These are phyloP conservation scores for Saccharum spontaneum DNA, from an alignment of 176 grass and related monocot genomes.

Conservation along the genomic window DNA sequence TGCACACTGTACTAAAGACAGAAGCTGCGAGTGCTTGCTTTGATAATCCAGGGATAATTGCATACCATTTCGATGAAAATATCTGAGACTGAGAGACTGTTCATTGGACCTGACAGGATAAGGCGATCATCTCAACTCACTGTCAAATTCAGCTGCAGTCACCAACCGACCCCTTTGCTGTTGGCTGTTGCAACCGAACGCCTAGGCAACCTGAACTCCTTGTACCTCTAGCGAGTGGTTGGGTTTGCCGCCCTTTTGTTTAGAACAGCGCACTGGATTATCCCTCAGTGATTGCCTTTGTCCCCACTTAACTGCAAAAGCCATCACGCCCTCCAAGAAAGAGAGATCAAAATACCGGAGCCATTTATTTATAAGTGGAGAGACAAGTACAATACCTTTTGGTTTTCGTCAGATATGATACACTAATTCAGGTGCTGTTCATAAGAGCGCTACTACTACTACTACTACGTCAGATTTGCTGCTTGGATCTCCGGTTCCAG, in stretches of 20 bases:
- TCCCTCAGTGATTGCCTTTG: background rate
- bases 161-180: background rate
- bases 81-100: background rate
- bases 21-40: background rate
- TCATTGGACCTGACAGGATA: background rate
- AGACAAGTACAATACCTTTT: background rate
- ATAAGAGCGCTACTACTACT: background rate
- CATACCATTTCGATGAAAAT: background rate
- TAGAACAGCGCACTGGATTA: background rate
- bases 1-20: background rate
- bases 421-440: background rate
- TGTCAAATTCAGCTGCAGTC: background rate
- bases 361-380: background rate
- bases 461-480: background rate
- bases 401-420: background rate
- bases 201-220: background rate
- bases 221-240: constrained; percentile 30
- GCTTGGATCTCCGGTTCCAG: background rate
- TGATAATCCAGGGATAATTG: background rate
- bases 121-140: background rate
- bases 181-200: constrained; percentile 13
- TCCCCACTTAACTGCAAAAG: background rate
- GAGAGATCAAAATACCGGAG: background rate
- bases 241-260: background rate
- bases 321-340: background rate